phyloP scores from a whole-genome alignment of 2,329 filamentous ascomycete genomes.

The Diaporthe citriasiana region DNA sequence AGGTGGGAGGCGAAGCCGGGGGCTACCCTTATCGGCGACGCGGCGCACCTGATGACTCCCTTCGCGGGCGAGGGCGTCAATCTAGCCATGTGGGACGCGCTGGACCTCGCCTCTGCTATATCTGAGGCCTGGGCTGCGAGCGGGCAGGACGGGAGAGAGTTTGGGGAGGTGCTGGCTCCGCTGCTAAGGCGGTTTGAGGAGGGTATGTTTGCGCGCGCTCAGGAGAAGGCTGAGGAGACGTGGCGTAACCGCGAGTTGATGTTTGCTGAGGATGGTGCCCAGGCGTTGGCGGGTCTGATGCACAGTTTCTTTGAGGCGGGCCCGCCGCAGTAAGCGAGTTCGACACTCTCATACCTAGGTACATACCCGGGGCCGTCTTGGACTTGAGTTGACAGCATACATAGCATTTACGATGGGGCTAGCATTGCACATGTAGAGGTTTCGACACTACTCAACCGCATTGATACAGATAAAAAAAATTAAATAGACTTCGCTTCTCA shows the following conservation, averaged over 20 bases:
- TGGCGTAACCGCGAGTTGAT: constrained; percentile 38
- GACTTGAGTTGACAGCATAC: background rate
- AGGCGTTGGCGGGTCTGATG: constrained; percentile 37
- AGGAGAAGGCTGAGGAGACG: constrained; percentile 41
- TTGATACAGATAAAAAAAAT: background rate
- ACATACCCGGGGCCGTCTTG: background rate
- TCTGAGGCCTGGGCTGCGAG: constrained; percentile 33
- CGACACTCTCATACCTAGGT: background rate
- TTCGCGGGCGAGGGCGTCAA: constrained; percentile 69
- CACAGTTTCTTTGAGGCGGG: background rate
- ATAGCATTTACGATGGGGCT: background rate
- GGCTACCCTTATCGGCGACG: constrained; percentile 67
- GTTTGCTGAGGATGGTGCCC: constrained; percentile 41
- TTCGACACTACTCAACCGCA: background rate
- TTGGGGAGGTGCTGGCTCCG: constrained; percentile 43
- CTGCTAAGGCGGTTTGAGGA: constrained; percentile 47
- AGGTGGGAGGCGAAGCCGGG: constrained; percentile 58
- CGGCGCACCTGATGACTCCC: constrained; percentile 67
- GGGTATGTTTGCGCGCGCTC: constrained; percentile 42
- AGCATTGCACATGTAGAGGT: background rate
- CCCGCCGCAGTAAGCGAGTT: background rate
- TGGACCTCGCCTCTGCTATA: constrained; percentile 58
- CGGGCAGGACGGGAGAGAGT: background rate
- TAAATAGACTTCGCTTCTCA: background rate
- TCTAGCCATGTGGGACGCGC: constrained; percentile 63